Evolutionary conservation across 805 yeast genomes (phyloP).

Genomic region (Phaffomyces antillensis): DNA sequence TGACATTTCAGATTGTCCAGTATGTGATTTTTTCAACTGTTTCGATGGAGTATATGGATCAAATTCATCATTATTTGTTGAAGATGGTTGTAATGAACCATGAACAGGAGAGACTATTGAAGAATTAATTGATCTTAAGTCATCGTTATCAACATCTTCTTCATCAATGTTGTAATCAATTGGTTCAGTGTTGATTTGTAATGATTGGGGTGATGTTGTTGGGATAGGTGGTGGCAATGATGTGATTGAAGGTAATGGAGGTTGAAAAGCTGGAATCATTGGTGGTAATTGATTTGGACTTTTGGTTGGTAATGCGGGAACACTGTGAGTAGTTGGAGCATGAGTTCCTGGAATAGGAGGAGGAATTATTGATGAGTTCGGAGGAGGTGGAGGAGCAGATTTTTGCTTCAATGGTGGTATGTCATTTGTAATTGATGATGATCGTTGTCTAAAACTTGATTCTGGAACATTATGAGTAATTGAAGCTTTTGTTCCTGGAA

Average conservation of each 20-base stretch:
- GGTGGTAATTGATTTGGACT: constrained; percentile 4
- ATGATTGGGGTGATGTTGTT: constrained; percentile 1
- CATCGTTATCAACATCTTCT: background rate
- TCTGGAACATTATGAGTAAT: background rate
- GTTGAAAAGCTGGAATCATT: constrained; percentile 4
- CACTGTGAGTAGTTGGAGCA: constrained; percentile 3
- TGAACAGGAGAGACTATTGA: constrained; percentile 1
- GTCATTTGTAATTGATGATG: too few species aligned
- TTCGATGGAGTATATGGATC: constrained; percentile 3
- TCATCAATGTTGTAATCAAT: background rate
- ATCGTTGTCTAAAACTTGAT: background rate
- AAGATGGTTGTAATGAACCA: background rate
- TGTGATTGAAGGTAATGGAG: constrained; percentile 7
- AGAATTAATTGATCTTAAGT: constrained; percentile 1
- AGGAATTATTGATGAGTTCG: constrained; percentile 7
- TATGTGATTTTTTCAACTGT: constrained; percentile 6
- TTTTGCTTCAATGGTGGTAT: background rate
- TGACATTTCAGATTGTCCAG: constrained; percentile 1
- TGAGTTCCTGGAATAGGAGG: constrained; percentile 16
- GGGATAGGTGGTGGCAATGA: constrained; percentile 6
- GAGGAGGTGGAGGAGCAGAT: background rate
- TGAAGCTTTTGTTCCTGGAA: background rate
- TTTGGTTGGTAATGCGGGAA: constrained; percentile 5
- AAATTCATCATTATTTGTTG: background rate
- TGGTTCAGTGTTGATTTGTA: background rate